A percentile compares a stretch with the other conserved stretches of the same genome.
phyloP scores from a whole-genome alignment of 495 filamentous ascomycete genomes.

The Acidiella bohemica region DNA sequence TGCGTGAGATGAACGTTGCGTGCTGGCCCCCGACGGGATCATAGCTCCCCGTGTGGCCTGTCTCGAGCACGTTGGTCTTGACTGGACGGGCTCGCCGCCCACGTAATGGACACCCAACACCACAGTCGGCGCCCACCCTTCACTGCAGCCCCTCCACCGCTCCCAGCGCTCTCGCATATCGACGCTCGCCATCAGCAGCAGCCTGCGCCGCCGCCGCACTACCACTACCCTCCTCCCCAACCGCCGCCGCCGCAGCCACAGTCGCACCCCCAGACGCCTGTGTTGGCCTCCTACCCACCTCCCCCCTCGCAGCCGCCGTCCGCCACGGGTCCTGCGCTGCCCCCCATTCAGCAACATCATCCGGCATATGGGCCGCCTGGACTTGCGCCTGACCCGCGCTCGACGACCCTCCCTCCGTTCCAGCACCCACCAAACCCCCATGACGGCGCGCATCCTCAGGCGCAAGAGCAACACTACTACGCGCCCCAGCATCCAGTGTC shows the following conservation, averaged over 20 bases:
- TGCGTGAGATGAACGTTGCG: too few species aligned
- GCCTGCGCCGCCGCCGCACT: slow-evolving; percentile 3
- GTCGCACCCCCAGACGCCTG: background rate
- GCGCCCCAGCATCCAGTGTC: too few species aligned
- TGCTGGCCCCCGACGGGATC: too few species aligned
- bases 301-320: slow-evolving; percentile 1
- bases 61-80: too few species aligned
- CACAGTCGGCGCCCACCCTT: too few species aligned
- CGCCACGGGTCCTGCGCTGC: slow-evolving; percentile 5
- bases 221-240: slow-evolving; percentile 1
- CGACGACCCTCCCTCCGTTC: slow-evolving; percentile 9
- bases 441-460: background rate
- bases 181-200: background rate
- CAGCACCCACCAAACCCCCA: slow-evolving; percentile 2
- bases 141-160: slow-evolving; percentile 1
- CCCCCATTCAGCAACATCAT: slow-evolving; percentile 10
- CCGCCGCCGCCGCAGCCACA: background rate
- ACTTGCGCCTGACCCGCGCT: slow-evolving; percentile 2
- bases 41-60: too few species aligned
- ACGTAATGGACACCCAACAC: too few species aligned
- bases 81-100: too few species aligned
- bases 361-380: slow-evolving; percentile 8
- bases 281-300: too few species aligned
- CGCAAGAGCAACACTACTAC: slow-evolving; percentile 8
- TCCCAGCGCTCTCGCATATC: background rate